A percentile compares a stretch with the other conserved stretches of the same genome.
Evolutionary conservation across 805 yeast species (phyloP).

Genomic region (Ogataea ganodermae): DNA sequence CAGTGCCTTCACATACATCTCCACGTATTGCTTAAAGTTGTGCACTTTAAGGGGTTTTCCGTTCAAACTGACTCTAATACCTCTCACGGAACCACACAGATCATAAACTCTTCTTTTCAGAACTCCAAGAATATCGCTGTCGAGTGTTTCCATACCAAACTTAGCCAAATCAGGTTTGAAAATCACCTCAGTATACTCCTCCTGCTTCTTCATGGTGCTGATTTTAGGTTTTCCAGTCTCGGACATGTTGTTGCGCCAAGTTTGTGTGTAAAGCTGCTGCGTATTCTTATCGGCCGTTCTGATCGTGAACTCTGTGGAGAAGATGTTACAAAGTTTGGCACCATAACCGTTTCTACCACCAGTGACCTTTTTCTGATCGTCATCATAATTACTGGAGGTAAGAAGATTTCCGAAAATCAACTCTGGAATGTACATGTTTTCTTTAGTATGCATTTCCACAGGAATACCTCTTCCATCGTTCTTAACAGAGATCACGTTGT

Average conservation of each 20-base stretch:
- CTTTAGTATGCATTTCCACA: conserved; percentile 88
- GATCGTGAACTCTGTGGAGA: conserved; percentile 80
- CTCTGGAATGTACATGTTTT: conserved; percentile 91
- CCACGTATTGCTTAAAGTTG: conserved; percentile 85
- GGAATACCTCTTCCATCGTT: conserved; percentile 98
- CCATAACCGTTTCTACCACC: conserved; percentile 99
- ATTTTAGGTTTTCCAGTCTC: conserved; percentile 76
- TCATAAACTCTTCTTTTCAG: conserved; percentile 93
- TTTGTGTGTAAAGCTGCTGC: conserved; percentile 69
- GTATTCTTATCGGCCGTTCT: conserved; percentile 82
- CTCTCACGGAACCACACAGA: conserved; percentile 89
- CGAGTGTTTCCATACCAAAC: conserved; percentile 83
- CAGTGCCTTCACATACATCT: conserved; percentile 81
- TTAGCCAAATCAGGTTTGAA: conserved; percentile 85
- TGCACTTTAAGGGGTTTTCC: conserved; percentile 68
- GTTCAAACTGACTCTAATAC: conserved; percentile 75
- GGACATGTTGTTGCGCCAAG: conserved; percentile 88
- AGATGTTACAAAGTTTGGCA: conserved; percentile 95
- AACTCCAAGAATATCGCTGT: conserved; percentile 80
- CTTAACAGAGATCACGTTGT: conserved; percentile 72
- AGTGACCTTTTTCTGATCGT: conserved; percentile 90
- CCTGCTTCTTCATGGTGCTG: conserved; percentile 53
- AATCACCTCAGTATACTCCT: conserved; percentile 82
- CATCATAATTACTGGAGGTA: conserved; percentile 95
- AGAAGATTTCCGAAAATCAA: conserved; percentile 92